Percentiles rank a stretch among this genome's conserved stretches.
Conservation (phyloP, 192 early-diverging fungal species). For the Coemansia sp. region DNA sequence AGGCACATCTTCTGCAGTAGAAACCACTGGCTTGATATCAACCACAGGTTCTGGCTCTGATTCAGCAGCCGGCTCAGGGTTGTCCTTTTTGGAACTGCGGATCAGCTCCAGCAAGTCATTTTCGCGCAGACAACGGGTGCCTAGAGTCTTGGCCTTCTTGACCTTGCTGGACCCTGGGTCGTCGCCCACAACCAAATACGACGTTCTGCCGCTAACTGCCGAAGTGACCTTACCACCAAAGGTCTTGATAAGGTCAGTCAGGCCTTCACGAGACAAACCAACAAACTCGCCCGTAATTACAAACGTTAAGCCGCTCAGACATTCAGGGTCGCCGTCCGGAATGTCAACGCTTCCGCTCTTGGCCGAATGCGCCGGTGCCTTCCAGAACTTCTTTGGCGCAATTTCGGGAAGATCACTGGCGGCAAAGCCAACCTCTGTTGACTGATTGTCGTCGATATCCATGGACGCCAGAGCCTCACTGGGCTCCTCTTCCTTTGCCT, state of each 20-base stretch:
- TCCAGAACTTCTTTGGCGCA: slow-evolving; percentile 29
- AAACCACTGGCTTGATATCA: neutral
- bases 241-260: slow-evolving; percentile 80
- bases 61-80: slow-evolving; percentile 3
- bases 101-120: slow-evolving; percentile 84
- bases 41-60: slow-evolving; percentile 3
- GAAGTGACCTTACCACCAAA: slow-evolving; percentile 82
- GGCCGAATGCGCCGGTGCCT: slow-evolving; percentile 25
- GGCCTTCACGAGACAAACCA: slow-evolving; percentile 72
- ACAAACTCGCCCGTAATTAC: slow-evolving; percentile 91
- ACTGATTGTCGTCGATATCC: slow-evolving; percentile 15
- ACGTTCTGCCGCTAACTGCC: slow-evolving; percentile 77
- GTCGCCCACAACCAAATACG: slow-evolving; percentile 81
- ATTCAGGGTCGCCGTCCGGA: slow-evolving; percentile 72
- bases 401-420: slow-evolving; percentile 40
- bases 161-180: slow-evolving; percentile 85
- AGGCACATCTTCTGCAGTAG: neutral
- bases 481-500: slow-evolving; percentile 1
- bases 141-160: slow-evolving; percentile 69
- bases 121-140: slow-evolving; percentile 75
- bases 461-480: slow-evolving; percentile 5
- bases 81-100: slow-evolving; percentile 40
- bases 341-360: slow-evolving; percentile 65
- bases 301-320: slow-evolving; percentile 73
- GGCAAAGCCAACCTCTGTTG: slow-evolving; percentile 25